A percentile compares a stretch with the other conserved stretches of the same genome.
phyloP scores from a whole-genome alignment of 192 early-diverging fungal genomes.

The Rhizophagus clarus region DNA sequence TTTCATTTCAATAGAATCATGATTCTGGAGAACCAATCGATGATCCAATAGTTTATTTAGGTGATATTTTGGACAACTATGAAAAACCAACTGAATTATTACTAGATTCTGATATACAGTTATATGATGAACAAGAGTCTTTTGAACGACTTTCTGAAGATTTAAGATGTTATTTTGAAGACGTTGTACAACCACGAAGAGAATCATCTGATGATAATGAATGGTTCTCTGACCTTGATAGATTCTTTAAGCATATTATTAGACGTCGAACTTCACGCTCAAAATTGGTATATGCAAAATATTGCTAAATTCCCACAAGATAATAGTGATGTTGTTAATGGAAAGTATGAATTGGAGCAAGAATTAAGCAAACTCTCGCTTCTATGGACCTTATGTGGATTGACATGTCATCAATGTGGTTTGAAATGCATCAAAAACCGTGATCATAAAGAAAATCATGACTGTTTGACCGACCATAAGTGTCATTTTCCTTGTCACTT shows the following conservation, averaged over 20 bases:
- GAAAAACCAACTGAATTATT: not conserved
- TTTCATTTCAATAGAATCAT: not conserved
- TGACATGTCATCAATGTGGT: slow-evolving; percentile 21
- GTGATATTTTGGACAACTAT: not conserved
- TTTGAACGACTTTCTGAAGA: slow-evolving; percentile 2
- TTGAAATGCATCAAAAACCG: slow-evolving; percentile 25
- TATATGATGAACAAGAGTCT: not conserved
- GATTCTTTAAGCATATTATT: slow-evolving; percentile 26
- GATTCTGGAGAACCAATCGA: not conserved
- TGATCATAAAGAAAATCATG: slow-evolving; percentile 20
- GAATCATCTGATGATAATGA: slow-evolving; percentile 8
- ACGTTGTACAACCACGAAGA: not conserved
- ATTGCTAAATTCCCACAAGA: slow-evolving; percentile 18
- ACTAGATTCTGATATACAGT: not conserved
- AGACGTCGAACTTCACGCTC: not conserved
- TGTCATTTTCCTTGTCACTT: slow-evolving; percentile 29
- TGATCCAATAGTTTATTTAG: not conserved
- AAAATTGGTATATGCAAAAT: slow-evolving; percentile 29
- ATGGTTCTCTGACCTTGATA: not conserved
- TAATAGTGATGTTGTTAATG: slow-evolving; percentile 26
- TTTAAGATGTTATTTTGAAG: slow-evolving; percentile 25
- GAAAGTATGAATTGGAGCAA: slow-evolving; percentile 16
- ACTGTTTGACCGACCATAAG: slow-evolving; percentile 32
- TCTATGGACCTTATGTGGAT: slow-evolving; percentile 24
- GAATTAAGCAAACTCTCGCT: slow-evolving; percentile 16